Conservation (phyloP, 2,329 filamentous ascomycete species). For the Pestalotiopsis sp. region DNA sequence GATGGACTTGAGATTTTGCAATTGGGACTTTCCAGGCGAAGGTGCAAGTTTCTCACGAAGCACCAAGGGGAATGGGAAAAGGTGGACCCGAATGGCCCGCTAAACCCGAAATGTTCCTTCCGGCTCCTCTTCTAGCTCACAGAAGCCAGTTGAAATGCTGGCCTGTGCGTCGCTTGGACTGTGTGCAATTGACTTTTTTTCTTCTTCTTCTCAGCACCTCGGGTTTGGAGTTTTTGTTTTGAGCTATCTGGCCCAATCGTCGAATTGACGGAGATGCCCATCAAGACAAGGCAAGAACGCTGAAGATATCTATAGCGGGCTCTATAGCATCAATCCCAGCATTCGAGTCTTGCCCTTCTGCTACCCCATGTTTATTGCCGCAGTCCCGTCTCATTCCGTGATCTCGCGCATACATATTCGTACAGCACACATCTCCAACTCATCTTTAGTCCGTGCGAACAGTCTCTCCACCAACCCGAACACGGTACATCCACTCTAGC, state of each 20-base stretch:
- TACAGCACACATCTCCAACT: background rate
- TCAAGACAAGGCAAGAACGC: background rate
- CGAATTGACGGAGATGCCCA: background rate
- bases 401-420: background rate
- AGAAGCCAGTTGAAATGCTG: background rate
- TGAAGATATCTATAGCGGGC: background rate
- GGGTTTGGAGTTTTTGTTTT: background rate
- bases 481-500: background rate
- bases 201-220: background rate
- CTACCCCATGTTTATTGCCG: background rate
- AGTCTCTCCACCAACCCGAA: background rate
- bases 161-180: background rate
- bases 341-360: background rate
- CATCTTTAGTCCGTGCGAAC: background rate
- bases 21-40: conserved; percentile 12
- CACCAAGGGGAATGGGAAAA: conserved; percentile 15
- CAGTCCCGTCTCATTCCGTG: background rate
- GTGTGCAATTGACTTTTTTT: conserved; percentile 1
- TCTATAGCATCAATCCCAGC: background rate
- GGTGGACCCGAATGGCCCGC: conserved; percentile 1
- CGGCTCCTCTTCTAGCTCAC: conserved; percentile 8
- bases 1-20: conserved; percentile 44
- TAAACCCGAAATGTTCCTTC: conserved; percentile 13
- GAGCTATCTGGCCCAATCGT: background rate
- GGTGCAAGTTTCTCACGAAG: conserved; percentile 15